These are phyloP conservation scores for Fusarium sp. DNA, from an alignment of 2,329 filamentous ascomycete species.

Conservation along the genomic window DNA sequence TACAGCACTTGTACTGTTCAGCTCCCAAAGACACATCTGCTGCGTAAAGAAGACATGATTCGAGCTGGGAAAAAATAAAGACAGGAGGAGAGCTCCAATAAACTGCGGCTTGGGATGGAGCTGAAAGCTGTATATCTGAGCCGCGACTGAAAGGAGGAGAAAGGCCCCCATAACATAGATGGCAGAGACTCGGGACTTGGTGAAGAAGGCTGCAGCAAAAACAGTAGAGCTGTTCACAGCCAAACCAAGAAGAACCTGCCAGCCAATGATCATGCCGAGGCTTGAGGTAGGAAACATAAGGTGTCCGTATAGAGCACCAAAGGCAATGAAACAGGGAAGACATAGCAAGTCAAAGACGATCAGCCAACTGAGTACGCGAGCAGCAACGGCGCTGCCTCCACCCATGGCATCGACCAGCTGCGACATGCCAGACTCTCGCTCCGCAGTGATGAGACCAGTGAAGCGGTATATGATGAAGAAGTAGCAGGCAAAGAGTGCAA, in stretches of 20 bases:
- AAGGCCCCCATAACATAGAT: constrained; percentile 48
- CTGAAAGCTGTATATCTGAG: constrained; percentile 33
- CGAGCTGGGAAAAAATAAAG: constrained; percentile 40
- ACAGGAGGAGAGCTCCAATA: constrained; percentile 12
- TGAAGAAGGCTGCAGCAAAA: constrained; percentile 60
- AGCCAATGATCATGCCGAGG: constrained; percentile 50
- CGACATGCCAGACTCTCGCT: constrained; percentile 49
- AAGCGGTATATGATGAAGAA: constrained; percentile 37
- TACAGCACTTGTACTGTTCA: constrained; percentile 10
- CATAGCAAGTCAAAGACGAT: constrained; percentile 42
- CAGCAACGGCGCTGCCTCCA: constrained; percentile 48
- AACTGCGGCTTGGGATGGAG: constrained; percentile 5
- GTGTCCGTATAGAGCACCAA: constrained; percentile 50
- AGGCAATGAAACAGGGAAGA: constrained; percentile 56
- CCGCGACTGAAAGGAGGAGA: constrained; percentile 43
- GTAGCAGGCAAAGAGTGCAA: constrained; percentile 41
- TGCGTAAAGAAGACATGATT: constrained; percentile 42
- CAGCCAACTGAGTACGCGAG: constrained; percentile 44
- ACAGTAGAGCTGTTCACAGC: constrained; percentile 74
- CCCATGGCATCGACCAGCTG: constrained; percentile 57
- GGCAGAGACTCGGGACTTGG: constrained; percentile 46
- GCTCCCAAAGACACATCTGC: constrained; percentile 40
- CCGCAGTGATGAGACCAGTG: constrained; percentile 38
- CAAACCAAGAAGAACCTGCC: constrained; percentile 62
- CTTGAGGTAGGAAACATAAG: constrained; percentile 47